These are phyloP conservation scores for Saccharomycopsis capsularis DNA, from an alignment of 805 yeast species.

Conservation along the genomic window DNA sequence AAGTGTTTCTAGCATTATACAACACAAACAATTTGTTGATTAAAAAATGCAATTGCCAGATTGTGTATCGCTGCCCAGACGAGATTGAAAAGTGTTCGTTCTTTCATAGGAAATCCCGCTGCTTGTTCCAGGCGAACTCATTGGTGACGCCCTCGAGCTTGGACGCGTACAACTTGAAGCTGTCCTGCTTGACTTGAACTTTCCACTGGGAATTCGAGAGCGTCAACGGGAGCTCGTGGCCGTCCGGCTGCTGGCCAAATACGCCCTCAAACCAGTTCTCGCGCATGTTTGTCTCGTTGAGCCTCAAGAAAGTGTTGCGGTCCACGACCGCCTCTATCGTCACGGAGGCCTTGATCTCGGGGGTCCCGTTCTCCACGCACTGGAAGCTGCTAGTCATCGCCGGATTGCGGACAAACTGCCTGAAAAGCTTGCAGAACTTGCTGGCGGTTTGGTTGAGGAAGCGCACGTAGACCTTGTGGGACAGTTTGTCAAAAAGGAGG, in stretches of 20 bases:
- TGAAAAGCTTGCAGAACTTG: neutral
- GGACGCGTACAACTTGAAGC: neutral
- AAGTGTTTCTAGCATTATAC: too few species aligned
- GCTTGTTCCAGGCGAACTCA: constrained; percentile 4
- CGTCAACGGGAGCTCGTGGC: neutral
- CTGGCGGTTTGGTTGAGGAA: constrained; percentile 8
- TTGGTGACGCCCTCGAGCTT: constrained; percentile 10
- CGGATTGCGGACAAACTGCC: neutral
- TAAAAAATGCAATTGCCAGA: too few species aligned
- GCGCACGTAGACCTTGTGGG: neutral
- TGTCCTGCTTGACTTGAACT: neutral
- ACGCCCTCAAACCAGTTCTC: neutral
- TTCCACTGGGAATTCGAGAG: constrained; percentile 13
- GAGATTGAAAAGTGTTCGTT: too few species aligned
- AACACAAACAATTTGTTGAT: too few species aligned
- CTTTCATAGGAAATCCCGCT: neutral
- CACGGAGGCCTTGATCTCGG: neutral
- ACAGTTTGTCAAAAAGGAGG: constrained; percentile 1
- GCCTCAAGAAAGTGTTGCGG: neutral
- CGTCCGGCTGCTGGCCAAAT: neutral
- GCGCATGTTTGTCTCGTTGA: constrained; percentile 5
- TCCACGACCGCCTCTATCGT: neutral
- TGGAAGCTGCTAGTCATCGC: neutral
- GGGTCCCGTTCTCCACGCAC: neutral
- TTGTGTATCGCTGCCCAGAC: too few species aligned